Conservation (phyloP, 2,329 filamentous ascomycete genomes). For the Aspergillus versicolor region DNA sequence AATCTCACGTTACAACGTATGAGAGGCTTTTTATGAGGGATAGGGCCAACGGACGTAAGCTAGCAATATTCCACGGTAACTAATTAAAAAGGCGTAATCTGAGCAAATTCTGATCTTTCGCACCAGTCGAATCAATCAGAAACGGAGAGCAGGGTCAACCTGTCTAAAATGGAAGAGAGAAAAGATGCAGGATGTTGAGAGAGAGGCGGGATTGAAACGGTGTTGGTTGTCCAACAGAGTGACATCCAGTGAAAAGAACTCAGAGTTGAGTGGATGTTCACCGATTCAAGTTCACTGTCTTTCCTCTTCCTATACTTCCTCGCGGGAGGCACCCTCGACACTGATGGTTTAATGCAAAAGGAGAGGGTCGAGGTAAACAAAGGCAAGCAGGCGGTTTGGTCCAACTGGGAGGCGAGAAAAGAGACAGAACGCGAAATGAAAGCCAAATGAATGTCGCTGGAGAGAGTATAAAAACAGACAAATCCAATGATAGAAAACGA, state of each 20-base stretch:
- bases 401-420: neutral
- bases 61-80: neutral
- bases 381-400: neutral
- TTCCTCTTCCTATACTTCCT: neutral
- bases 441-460: conserved; percentile 2
- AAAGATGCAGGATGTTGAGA: neutral
- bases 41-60: neutral
- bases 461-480: neutral
- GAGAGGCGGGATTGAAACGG: conserved; percentile 2
- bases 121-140: conserved; percentile 8
- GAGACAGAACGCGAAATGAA: conserved; percentile 2
- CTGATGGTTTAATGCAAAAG: neutral
- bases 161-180: conserved; percentile 17
- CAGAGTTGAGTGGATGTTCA: neutral
- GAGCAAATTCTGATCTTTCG: conserved; percentile 5
- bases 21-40: neutral
- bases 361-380: neutral
- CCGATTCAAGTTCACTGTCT: neutral
- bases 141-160: conserved; percentile 30
- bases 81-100: conserved; percentile 14
- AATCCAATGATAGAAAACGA: neutral
- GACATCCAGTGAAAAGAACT: neutral
- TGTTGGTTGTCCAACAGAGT: neutral
- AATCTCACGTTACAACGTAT: neutral
- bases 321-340: too few relatives aligned